phyloP scores from a whole-genome alignment of 768 basidiomycete genomes.

The Plicaturopsis crispa region DNA sequence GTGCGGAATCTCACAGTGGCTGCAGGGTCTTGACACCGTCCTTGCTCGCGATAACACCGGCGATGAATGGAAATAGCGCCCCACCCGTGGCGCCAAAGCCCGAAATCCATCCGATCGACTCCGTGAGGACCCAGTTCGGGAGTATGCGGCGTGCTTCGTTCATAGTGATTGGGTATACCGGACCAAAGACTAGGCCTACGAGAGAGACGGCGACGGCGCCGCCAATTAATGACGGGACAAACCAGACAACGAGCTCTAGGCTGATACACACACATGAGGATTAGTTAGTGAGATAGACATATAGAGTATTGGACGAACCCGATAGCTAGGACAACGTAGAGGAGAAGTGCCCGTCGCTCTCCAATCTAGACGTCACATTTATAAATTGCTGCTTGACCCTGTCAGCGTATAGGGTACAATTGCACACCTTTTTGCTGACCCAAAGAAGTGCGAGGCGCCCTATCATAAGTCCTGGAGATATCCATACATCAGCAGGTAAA shows the following conservation, averaged over 20 bases:
- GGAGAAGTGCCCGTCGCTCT: slow-evolving; percentile 42
- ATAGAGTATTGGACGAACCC: slow-evolving; percentile 22
- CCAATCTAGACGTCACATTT: slow-evolving; percentile 40
- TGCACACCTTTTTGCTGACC: background rate
- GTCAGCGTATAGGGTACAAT: background rate
- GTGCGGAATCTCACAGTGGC: slow-evolving; percentile 26
- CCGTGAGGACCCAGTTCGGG: slow-evolving; percentile 17
- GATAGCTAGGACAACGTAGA: slow-evolving; percentile 46
- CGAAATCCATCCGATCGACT: slow-evolving; percentile 35
- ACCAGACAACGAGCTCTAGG: slow-evolving; percentile 63
- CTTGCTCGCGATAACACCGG: slow-evolving; percentile 28
- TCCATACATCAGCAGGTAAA: background rate
- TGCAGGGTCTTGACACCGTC: slow-evolving; percentile 33
- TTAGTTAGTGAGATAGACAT: background rate
- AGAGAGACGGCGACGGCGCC: slow-evolving; percentile 58
- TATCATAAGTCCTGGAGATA: slow-evolving; percentile 4
- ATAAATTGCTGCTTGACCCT: background rate
- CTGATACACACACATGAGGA: slow-evolving; percentile 18
- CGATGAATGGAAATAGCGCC: slow-evolving; percentile 35
- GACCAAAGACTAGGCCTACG: slow-evolving; percentile 64
- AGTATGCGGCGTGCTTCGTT: slow-evolving; percentile 19
- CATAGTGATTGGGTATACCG: slow-evolving; percentile 56
- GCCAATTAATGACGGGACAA: slow-evolving; percentile 57
- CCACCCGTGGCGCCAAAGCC: slow-evolving; percentile 39
- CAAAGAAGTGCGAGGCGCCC: slow-evolving; percentile 7